These are phyloP conservation scores for Xylaria nigripes DNA, from an alignment of 495 filamentous ascomycete genomes.

Conservation along the genomic window DNA sequence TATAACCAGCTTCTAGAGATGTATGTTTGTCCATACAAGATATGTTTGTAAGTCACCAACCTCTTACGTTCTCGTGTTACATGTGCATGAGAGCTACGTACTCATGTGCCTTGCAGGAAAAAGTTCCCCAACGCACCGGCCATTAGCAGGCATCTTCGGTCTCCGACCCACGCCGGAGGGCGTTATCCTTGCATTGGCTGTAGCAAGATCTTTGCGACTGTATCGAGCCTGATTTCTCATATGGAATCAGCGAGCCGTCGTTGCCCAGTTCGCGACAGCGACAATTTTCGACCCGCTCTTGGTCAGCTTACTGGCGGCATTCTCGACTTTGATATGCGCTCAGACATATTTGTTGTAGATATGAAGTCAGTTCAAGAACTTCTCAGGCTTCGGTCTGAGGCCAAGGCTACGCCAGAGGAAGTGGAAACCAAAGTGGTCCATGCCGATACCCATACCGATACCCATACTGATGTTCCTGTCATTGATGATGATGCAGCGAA, in stretches of 20 bases:
- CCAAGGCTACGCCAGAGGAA: not conserved
- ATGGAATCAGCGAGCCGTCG: constrained; percentile 5
- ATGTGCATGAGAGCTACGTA: not conserved
- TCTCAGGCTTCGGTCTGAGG: not conserved
- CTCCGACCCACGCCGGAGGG: constrained; percentile 19
- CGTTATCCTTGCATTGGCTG: constrained; percentile 4
- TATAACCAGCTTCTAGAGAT: constrained; percentile 18
- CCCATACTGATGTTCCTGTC: too few relatives aligned
- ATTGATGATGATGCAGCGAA: not conserved
- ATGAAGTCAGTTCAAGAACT: not conserved
- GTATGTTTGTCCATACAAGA: constrained; percentile 34
- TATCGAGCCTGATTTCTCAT: constrained; percentile 3
- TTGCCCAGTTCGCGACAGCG: constrained; percentile 15
- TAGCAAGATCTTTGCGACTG: not conserved
- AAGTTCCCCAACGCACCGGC: constrained; percentile 11
- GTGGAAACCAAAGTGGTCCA: not conserved
- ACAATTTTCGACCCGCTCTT: constrained; percentile 16
- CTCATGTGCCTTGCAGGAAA: constrained; percentile 20
- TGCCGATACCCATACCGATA: too few relatives aligned
- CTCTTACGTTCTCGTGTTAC: constrained; percentile 9
- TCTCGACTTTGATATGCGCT: constrained; percentile 9
- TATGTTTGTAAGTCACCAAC: constrained; percentile 26
- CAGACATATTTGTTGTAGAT: constrained; percentile 5
- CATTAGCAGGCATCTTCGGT: constrained; percentile 28
- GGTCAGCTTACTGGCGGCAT: constrained; percentile 23